Conservation (phyloP, 75 land plant species). For the Cryptomeria japonica region DNA sequence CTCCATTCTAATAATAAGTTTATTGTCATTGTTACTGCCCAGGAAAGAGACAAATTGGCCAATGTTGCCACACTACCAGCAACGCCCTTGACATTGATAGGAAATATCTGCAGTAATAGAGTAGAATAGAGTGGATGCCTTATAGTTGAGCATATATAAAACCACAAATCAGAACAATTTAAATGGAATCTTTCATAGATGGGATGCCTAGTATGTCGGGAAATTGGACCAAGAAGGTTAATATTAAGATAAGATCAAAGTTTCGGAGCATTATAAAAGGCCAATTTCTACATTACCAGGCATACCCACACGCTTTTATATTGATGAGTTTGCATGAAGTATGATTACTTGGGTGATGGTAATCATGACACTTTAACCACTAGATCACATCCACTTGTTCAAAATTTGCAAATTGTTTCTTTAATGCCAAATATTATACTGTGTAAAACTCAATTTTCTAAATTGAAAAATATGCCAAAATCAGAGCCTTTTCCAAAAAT, state of each 20-base stretch:
- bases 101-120: slow-evolving; percentile 39
- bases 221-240: neutral
- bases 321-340: neutral
- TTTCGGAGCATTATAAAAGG: neutral
- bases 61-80: too few relatives aligned
- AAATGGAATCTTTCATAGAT: neutral
- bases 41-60: too few relatives aligned
- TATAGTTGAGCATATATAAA: too few relatives aligned
- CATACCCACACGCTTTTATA: neutral
- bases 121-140: neutral
- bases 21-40: too few relatives aligned
- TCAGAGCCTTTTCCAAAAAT: neutral
- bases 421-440: neutral
- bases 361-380: neutral
- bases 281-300: neutral
- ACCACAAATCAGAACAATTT: too few relatives aligned
- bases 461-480: neutral
- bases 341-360: neutral
- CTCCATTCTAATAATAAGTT: too few relatives aligned
- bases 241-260: neutral
- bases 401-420: too few relatives aligned
- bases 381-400: too few relatives aligned
- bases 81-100: too few relatives aligned
- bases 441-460: neutral
- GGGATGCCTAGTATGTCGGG: neutral